These are phyloP conservation scores for Pleurotus eryngii DNA, from an alignment of 768 basidiomycete genomes.

Conservation along the genomic window DNA sequence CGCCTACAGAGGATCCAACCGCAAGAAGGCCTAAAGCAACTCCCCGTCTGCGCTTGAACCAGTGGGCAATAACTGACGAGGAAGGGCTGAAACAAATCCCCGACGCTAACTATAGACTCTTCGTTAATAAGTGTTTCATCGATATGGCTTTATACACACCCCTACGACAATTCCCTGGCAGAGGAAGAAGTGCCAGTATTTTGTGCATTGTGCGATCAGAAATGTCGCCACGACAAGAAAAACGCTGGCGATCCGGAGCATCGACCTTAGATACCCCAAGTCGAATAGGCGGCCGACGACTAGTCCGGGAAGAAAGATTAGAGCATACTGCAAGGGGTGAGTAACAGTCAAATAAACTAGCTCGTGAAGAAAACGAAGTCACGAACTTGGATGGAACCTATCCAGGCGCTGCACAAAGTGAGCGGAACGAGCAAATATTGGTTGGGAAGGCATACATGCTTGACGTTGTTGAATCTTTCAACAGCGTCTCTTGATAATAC, in stretches of 20 bases:
- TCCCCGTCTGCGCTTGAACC: constrained; percentile 63
- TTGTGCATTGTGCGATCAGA: constrained; percentile 65
- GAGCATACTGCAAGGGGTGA: constrained; percentile 45
- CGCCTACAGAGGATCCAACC: constrained; percentile 65
- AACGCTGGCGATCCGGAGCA: constrained; percentile 44
- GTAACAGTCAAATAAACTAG: neutral
- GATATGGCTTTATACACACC: constrained; percentile 33
- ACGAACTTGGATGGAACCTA: constrained; percentile 68
- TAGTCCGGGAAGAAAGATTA: constrained; percentile 61
- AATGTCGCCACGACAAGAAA: constrained; percentile 55
- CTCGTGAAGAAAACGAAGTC: neutral
- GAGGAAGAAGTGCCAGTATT: constrained; percentile 77
- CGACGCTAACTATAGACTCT: constrained; percentile 32
- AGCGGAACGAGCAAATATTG: neutral
- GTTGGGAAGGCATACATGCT: constrained; percentile 46
- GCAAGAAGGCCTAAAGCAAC: constrained; percentile 64
- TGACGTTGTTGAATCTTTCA: constrained; percentile 51
- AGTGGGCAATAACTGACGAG: constrained; percentile 60
- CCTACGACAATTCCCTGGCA: constrained; percentile 71
- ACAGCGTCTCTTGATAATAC: constrained; percentile 57
- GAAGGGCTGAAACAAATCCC: constrained; percentile 66
- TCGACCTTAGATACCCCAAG: constrained; percentile 58
- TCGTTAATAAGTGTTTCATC: constrained; percentile 10
- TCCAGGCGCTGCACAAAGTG: constrained; percentile 64
- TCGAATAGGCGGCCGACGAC: constrained; percentile 71